A percentile compares a stretch with the other conserved stretches of the same genome.
Evolutionary conservation across 805 yeast genomes (phyloP).

Genomic region (Metschnikowia kofuensis): DNA sequence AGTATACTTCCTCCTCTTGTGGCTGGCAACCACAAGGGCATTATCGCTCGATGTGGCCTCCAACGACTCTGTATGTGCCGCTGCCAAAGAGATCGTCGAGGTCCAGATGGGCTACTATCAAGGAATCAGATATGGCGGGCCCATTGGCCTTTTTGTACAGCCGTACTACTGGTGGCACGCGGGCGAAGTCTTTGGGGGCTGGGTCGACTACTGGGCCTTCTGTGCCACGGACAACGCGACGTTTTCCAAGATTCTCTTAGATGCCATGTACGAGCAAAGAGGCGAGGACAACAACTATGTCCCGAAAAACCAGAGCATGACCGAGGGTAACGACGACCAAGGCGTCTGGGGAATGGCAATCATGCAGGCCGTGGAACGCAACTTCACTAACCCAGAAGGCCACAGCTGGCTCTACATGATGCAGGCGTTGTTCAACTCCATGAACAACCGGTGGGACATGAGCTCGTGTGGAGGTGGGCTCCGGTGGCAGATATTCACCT

Average conservation of each 20-base stretch:
- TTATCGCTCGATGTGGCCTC: constrained; percentile 34
- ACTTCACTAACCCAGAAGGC: constrained; percentile 32
- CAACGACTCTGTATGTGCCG: constrained; percentile 39
- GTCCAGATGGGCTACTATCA: constrained; percentile 47
- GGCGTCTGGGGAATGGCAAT: constrained; percentile 51
- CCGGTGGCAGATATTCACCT: constrained; percentile 48
- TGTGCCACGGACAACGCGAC: constrained; percentile 36
- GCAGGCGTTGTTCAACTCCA: constrained; percentile 44
- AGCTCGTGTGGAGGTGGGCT: constrained; percentile 40
- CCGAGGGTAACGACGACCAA: constrained; percentile 52
- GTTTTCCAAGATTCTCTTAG: constrained; percentile 26
- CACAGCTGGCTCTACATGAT: constrained; percentile 39
- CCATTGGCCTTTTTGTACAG: constrained; percentile 43
- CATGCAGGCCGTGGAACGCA: constrained; percentile 46
- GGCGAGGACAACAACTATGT: constrained; percentile 41
- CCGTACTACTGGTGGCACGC: constrained; percentile 57
- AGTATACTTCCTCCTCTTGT: neutral
- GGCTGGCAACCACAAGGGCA: constrained; percentile 7
- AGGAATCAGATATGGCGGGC: constrained; percentile 42
- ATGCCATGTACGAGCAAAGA: constrained; percentile 44
- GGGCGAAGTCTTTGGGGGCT: constrained; percentile 50
- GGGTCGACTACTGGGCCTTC: constrained; percentile 38
- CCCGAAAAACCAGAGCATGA: constrained; percentile 45
- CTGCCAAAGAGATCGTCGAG: constrained; percentile 30
- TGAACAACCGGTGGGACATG: constrained; percentile 44